phyloP scores from a whole-genome alignment of 1,284 basidiomycete genomes.

The Ganoderma resinaceum region DNA sequence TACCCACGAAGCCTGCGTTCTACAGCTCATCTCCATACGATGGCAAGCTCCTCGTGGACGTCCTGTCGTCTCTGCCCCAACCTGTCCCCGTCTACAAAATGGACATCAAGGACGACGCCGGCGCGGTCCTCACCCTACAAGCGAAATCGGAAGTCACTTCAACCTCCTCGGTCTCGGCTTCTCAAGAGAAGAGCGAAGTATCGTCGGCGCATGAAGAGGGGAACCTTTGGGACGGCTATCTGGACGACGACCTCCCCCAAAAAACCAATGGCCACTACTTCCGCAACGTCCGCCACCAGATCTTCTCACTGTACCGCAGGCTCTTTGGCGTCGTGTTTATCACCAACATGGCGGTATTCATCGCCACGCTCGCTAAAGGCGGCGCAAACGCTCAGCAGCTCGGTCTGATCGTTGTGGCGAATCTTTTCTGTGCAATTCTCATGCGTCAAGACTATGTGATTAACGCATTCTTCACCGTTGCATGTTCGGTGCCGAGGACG shows the following conservation, averaged over 20 bases:
- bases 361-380: conserved; percentile 49
- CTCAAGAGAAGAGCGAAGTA: conserved; percentile 23
- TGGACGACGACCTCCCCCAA: conserved; percentile 55
- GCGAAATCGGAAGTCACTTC: conserved; percentile 7
- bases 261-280: conserved; percentile 55
- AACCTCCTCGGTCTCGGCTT: conserved; percentile 16
- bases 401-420: conserved; percentile 56
- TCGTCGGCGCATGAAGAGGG: conserved; percentile 37
- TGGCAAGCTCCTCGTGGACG: conserved; percentile 32
- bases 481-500: conserved; percentile 56
- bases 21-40: conserved; percentile 34
- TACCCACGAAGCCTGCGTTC: conserved; percentile 30
- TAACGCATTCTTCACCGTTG: conserved; percentile 60
- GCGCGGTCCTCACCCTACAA: conserved; percentile 23
- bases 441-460: conserved; percentile 70
- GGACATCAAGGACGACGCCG: conserved; percentile 22
- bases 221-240: conserved; percentile 56
- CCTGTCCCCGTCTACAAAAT: conserved; percentile 33
- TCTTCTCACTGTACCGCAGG: conserved; percentile 63
- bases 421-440: conserved; percentile 61
- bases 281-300: conserved; percentile 59
- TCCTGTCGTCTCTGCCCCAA: conserved; percentile 27
- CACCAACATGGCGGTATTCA: conserved; percentile 59
- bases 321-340: conserved; percentile 65
- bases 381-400: conserved; percentile 52